phyloP scores from a whole-genome alignment of 225 moss, liverwort and hornwort species.

The Pseudoscleropodium purum region DNA sequence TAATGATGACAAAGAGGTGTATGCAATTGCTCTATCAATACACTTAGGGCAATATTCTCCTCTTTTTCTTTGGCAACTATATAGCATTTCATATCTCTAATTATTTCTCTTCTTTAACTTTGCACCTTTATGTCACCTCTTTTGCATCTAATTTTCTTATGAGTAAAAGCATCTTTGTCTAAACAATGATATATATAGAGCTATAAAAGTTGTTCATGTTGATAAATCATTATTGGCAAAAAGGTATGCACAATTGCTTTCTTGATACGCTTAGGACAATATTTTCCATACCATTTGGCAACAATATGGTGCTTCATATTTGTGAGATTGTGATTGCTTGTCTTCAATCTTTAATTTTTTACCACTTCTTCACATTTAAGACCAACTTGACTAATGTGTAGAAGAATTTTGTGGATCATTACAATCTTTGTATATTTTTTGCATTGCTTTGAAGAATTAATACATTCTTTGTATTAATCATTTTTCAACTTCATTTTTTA shows the following conservation, averaged over 20 bases:
- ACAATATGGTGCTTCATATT: background rate
- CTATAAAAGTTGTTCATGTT: too few relatives aligned
- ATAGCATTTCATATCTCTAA: fast-evolving
- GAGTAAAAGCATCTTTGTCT: too few relatives aligned
- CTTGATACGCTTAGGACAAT: too few relatives aligned
- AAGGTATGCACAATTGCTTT: too few relatives aligned
- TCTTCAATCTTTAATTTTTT: background rate
- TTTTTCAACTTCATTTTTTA: background rate
- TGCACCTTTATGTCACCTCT: too few relatives aligned
- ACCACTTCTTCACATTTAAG: too few relatives aligned
- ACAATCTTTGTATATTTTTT: too few relatives aligned
- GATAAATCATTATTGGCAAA: too few relatives aligned
- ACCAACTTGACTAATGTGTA: background rate
- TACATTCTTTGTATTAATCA: background rate
- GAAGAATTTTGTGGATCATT: background rate
- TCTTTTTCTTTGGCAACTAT: background rate
- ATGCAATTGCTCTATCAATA: background rate
- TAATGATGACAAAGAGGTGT: background rate
- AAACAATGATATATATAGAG: too few relatives aligned
- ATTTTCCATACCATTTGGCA: background rate
- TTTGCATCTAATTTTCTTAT: too few relatives aligned
- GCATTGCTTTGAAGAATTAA: background rate
- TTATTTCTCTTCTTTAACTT: background rate
- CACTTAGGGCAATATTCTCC: background rate
- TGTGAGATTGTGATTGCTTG: too few relatives aligned